Conservation (phyloP, 2,329 filamentous ascomycete species). For the Aureobasidium sp. region DNA sequence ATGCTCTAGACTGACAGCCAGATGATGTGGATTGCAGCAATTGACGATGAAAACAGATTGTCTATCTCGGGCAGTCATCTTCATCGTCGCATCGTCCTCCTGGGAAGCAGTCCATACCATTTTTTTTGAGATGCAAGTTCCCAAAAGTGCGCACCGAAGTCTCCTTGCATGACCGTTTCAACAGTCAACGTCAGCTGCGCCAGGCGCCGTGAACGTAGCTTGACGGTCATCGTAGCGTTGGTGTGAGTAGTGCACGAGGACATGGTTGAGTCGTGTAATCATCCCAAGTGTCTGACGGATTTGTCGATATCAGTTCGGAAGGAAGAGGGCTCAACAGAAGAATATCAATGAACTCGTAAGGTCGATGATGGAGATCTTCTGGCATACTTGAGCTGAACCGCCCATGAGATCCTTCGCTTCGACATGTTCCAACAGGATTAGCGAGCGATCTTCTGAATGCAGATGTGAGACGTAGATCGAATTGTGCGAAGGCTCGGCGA, state of each 20-base stretch:
- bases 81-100: background rate
- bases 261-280: background rate
- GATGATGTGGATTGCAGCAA: no score
- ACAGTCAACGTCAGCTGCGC: background rate
- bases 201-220: background rate
- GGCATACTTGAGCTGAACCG: background rate
- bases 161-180: slow-evolving; percentile 8
- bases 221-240: background rate
- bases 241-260: background rate
- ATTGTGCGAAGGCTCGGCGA: background rate
- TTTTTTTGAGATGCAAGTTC: background rate
- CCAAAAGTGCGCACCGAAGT: background rate
- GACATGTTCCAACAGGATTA: background rate
- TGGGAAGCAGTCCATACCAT: background rate
- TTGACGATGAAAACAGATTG: no score
- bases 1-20: background rate
- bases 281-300: background rate
- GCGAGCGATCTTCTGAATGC: background rate
- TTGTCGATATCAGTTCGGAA: background rate
- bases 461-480: background rate
- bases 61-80: background rate
- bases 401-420: background rate
- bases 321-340: background rate
- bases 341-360: background rate
- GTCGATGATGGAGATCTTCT: background rate